A percentile compares a stretch with the other conserved stretches of the same genome.
These are phyloP conservation scores for Hymenoscyphus repandus DNA, from an alignment of 2,329 filamentous ascomycete species.

Conservation along the genomic window DNA sequence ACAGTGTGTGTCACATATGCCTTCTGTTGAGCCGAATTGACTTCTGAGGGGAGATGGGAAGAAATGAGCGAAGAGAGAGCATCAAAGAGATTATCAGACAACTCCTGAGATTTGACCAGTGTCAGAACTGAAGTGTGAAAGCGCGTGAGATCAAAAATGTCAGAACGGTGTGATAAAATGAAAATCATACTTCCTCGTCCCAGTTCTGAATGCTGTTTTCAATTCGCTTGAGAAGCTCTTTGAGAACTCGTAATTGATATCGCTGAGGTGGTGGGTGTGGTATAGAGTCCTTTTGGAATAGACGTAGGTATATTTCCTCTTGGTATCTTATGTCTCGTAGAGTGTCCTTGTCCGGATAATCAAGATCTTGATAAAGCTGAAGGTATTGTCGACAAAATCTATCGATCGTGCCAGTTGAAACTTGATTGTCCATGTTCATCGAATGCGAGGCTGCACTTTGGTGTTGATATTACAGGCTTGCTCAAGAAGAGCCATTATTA, in stretches of 20 bases:
- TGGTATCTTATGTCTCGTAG: constrained; percentile 61
- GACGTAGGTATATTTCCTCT: constrained; percentile 54
- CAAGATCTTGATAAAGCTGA: constrained; percentile 62
- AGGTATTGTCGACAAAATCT: constrained; percentile 72
- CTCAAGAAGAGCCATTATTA: no score
- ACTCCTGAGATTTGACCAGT: constrained; percentile 52
- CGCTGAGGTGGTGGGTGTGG: constrained; percentile 57
- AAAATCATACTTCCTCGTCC: constrained; percentile 72
- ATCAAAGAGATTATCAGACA: constrained; percentile 75
- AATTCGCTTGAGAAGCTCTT: constrained; percentile 63
- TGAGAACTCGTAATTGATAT: constrained; percentile 69
- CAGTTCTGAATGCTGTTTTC: constrained; percentile 74
- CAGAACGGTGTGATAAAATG: constrained; percentile 1
- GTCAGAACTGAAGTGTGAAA: background rate
- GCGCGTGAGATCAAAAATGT: constrained; percentile 3
- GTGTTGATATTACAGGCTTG: no score
- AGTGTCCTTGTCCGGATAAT: constrained; percentile 54
- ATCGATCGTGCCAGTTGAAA: constrained; percentile 30
- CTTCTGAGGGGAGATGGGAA: constrained; percentile 57
- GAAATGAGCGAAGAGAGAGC: constrained; percentile 61
- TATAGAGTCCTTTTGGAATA: constrained; percentile 58
- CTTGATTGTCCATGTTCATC: constrained; percentile 23
- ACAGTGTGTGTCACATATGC: constrained; percentile 66
- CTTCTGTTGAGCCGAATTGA: constrained; percentile 62
- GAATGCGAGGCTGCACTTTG: constrained; percentile 1